phyloP scores from a whole-genome alignment of 495 filamentous ascomycete species.

The Neurospora sp. region DNA sequence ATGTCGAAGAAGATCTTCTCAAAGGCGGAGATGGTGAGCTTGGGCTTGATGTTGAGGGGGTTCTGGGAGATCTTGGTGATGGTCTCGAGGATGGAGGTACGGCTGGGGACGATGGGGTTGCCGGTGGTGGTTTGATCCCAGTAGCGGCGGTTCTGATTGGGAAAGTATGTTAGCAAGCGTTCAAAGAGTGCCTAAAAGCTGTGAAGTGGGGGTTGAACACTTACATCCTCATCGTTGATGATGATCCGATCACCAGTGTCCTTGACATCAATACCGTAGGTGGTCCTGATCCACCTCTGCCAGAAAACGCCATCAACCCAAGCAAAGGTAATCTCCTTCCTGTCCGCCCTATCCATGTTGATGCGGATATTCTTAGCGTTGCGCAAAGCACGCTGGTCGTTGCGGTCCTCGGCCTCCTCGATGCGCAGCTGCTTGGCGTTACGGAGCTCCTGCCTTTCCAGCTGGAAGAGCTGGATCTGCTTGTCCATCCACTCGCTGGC shows the following conservation, averaged over 20 bases:
- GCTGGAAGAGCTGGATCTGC: conserved; percentile 75
- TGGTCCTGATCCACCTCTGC: conserved; percentile 91
- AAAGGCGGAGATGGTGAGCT: conserved; percentile 70
- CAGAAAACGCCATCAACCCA: conserved; percentile 98
- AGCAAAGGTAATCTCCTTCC: conserved; percentile 89
- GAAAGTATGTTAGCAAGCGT: not conserved
- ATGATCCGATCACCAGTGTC: conserved; percentile 78
- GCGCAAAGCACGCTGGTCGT: conserved; percentile 77
- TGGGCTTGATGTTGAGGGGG: conserved; percentile 75
- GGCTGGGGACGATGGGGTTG: conserved; percentile 75
- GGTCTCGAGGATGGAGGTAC: conserved; percentile 92
- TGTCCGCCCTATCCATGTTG: conserved; percentile 74
- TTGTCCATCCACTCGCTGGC: conserved; percentile 98
- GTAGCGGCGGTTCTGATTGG: conserved; percentile 68
- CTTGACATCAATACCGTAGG: conserved; percentile 78
- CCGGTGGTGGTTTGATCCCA: conserved; percentile 91
- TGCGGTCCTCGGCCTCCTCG: conserved; percentile 89
- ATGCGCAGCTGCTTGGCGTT: conserved; percentile 91
- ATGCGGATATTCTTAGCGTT: conserved; percentile 88
- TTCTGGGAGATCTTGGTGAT: conserved; percentile 61
- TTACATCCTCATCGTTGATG: conserved; percentile 95
- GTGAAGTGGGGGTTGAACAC: conserved; percentile 22
- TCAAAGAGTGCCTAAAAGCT: not conserved
- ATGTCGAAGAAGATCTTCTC: conserved; percentile 73
- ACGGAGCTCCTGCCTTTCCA: conserved; percentile 83